phyloP scores from a whole-genome alignment of 2,329 filamentous ascomycete genomes.

The Chaetomium sp. region DNA sequence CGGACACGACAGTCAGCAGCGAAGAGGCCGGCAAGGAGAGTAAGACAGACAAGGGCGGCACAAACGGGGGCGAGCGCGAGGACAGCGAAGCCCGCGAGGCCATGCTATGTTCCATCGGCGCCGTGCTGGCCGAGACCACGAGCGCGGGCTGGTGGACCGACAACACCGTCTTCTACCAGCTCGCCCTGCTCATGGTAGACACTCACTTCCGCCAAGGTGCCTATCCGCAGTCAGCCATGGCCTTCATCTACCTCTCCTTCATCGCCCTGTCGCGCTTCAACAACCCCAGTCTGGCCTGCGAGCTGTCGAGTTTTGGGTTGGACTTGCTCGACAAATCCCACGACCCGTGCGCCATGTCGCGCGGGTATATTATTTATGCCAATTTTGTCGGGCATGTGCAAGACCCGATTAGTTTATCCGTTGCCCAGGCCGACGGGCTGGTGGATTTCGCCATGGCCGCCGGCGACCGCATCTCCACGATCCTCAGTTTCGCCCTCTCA shows the following conservation, averaged over 20 bases:
- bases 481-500: conserved; percentile 63
- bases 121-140: conserved; percentile 63
- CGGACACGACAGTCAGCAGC: no score
- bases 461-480: conserved; percentile 65
- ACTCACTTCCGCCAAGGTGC: conserved; percentile 57
- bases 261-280: conserved; percentile 64
- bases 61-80: no score
- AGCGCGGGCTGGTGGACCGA: conserved; percentile 70
- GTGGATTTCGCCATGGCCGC: conserved; percentile 60
- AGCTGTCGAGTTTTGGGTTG: conserved; percentile 57
- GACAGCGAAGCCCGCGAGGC: conserved; percentile 35
- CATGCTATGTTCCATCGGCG: conserved; percentile 56
- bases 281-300: conserved; percentile 60
- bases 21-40: no score
- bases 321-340: conserved; percentile 57
- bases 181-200: conserved; percentile 59
- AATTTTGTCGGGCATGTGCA: conserved; percentile 66
- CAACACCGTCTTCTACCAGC: conserved; percentile 64
- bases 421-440: conserved; percentile 56
- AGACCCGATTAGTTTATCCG: conserved; percentile 51
- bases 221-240: conserved; percentile 63
- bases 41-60: no score
- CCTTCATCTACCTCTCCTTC: conserved; percentile 61
- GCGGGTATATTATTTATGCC: conserved; percentile 62
- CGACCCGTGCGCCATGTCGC: conserved; percentile 59